phyloP scores from a whole-genome alignment of 1,139 yeast genomes.

The Eremothecium gossypii region DNA sequence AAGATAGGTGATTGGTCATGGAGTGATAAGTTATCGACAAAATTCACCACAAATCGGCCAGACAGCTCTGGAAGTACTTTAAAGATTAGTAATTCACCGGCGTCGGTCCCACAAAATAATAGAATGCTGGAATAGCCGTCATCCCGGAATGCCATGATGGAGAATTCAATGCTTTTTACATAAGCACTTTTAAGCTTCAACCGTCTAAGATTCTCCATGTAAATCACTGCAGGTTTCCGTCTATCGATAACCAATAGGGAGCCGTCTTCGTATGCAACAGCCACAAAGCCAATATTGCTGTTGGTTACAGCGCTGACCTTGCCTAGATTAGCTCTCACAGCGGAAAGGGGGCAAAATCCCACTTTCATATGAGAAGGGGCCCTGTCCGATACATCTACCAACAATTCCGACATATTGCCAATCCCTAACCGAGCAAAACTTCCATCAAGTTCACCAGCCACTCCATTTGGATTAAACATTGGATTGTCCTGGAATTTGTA shows the following conservation, averaged over 20 bases:
- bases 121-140: conserved; percentile 66
- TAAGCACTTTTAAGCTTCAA: conserved; percentile 24
- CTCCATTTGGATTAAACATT: conserved; percentile 31
- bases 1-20: conserved; percentile 42
- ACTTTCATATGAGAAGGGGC: conserved; percentile 39
- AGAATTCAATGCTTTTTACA: conserved; percentile 60
- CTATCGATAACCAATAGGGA: conserved; percentile 67
- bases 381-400: conserved; percentile 32
- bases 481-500: conserved; percentile 62
- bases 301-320: conserved; percentile 52
- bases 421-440: conserved; percentile 29
- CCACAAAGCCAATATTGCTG: conserved; percentile 78
- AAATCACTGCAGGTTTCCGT: conserved; percentile 76
- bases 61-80: conserved; percentile 57
- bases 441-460: conserved; percentile 22
- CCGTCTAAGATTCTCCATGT: conserved; percentile 36
- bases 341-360: conserved; percentile 64
- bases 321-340: conserved; percentile 41
- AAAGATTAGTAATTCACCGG: conserved; percentile 63
- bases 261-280: conserved; percentile 73
- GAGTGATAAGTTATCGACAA: conserved; percentile 42
- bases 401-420: conserved; percentile 19
- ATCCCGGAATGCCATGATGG: conserved; percentile 54
- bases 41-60: conserved; percentile 61
- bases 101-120: conserved; percentile 67